Evolutionary conservation across 1,284 basidiomycete species (phyloP), one percentile per base, ranked within the genome.

Genomic region (Fereydounia khargensis): DNA sequence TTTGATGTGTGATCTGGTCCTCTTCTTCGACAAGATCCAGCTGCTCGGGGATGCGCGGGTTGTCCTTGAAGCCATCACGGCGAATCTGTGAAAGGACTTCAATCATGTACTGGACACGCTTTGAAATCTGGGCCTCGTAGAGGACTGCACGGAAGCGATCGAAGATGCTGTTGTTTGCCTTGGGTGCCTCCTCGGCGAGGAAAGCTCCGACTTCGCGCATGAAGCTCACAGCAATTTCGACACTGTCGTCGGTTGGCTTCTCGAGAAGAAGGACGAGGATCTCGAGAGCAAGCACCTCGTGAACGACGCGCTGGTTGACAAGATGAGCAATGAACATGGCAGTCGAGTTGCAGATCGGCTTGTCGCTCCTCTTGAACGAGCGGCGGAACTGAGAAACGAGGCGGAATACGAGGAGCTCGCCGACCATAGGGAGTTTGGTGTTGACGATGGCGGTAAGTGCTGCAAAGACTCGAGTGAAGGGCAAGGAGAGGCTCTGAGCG

Each of bases 101-200:
- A 70, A 99, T 91, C 95, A 97, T 97, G 79, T 96, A 99, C 75
- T 98, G 94, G 20, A 96, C 91, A 62, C 95, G 85, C 72, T 97
- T 92, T 72, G 88, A 90, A 77, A 98, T 94, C 31, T 83, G 80
- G 35, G 90, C 91, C 76, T 98, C 95, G 78, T 98, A 95, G 33
- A 99, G 80, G 6, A 97, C 91, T 0, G 90, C 89, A 37, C 94
- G 86, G 83, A 98, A 97, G 28, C 91, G 87, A 76, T 97, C 95
- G 74, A 86, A 97, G 32, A 96, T 86, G 39, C 85, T 86, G 30
- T 89, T 87, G 72, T 90, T 96, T 51, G 90, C 91, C 76, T 92
- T 91, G 17, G 94, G 90, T 3, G 89, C 88, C 76, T 91, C 89
- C 79, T 98, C 94, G 0, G 86, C 81, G 5, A 99, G 83, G 81